Base-by-base conservation (phyloP, 352 stramenopile genomes). In the Pythium vanterpoolii region DNA sequence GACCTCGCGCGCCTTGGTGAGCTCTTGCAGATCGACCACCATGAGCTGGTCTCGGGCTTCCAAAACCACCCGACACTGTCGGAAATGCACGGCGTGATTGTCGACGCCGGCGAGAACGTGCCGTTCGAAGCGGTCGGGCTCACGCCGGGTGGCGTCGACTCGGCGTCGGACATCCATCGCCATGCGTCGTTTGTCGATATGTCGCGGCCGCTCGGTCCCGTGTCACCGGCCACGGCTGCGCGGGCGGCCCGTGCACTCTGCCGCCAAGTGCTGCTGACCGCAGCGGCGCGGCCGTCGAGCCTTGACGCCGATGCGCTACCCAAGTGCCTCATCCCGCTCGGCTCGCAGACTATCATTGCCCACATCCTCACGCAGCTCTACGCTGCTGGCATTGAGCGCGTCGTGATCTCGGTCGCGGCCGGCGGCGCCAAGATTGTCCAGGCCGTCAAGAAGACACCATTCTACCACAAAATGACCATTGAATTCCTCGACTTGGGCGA, bases 301-400 rank as follows among this genome's bases (percentile, higher is more conserved):
- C 59, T 91, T 36, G 79, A 89, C 55, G 73, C 69, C 33, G 71
- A 86, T 19, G 68, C 76, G 48, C 61, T 72, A 9, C 82, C 82
- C 46, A 92, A 92, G 59, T 89, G 79, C 45, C 73, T 92, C 24
- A 89, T 92, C 71, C 75, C 77, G 39, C 60, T 94, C 16, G 80
- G 79, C 7, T 72, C 76, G 18, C 80, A 90, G 57, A 83, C 80
- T 16, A 83, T 94, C 50, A 87, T 94, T 44, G 76, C 72, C 24
- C 83, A 94, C 54, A 89, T 89, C 58, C 62, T 92, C 21, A 87
- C 82, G 30, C 84, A 94, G 53, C 70, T 92, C 0, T 89, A 87
- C 47, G 78, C 83, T 28, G 80, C 85, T 0, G 78, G 81, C 36
- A 74, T 92, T 9, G 81, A 88, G 56, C 79, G 83, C 27, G 78